Evolutionary conservation across 768 basidiomycete genomes (phyloP).

Genomic region (Tephrocybe sp.): DNA sequence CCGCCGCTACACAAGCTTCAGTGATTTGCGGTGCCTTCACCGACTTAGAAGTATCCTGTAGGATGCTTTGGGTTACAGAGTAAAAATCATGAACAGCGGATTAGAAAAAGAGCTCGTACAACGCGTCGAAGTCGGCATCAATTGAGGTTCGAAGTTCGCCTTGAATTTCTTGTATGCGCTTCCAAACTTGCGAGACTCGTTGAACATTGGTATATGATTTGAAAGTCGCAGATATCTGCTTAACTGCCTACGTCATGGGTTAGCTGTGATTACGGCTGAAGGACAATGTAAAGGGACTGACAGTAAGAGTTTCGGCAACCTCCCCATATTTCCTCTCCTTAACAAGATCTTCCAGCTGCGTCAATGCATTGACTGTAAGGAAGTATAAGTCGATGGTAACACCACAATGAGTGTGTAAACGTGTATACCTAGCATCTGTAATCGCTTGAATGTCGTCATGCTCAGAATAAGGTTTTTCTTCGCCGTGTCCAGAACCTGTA

Average conservation of each 20-base stretch:
- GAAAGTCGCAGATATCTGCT: conserved; percentile 79
- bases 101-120: conserved; percentile 51
- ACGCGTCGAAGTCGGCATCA: conserved; percentile 88
- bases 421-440: conserved; percentile 89
- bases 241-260: conserved; percentile 63
- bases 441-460: conserved; percentile 85
- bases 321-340: conserved; percentile 80
- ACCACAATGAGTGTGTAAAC: not conserved
- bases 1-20: conserved; percentile 86
- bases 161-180: conserved; percentile 78
- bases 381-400: not conserved
- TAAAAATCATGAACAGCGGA: not conserved
- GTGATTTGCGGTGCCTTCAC: conserved; percentile 63
- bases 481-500: conserved; percentile 88
- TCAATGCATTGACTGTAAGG: conserved; percentile 70
- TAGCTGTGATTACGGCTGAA: not conserved
- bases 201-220: conserved; percentile 76
- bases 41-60: conserved; percentile 71
- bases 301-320: conserved; percentile 79
- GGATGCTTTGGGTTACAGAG: conserved; percentile 17
- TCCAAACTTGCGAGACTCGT: conserved; percentile 74
- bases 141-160: conserved; percentile 77
- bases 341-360: conserved; percentile 76
- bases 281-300: conserved; percentile 22
- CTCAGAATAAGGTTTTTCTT: conserved; percentile 90